These are phyloP conservation scores for Zygosaccharomyces gambellarensis DNA, from an alignment of 805 yeast genomes.

Conservation along the genomic window DNA sequence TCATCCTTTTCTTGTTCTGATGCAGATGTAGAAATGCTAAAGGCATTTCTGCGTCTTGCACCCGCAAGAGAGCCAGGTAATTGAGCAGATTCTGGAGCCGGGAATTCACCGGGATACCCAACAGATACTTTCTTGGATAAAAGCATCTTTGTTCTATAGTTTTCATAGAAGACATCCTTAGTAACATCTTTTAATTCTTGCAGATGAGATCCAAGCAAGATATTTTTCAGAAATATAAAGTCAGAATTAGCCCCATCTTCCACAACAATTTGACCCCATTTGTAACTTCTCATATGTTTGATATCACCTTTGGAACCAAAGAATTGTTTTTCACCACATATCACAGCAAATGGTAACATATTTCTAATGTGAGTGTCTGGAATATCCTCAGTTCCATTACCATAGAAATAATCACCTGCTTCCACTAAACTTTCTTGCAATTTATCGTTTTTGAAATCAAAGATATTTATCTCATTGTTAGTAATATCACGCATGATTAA, in stretches of 20 bases:
- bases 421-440: conserved; percentile 24
- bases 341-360: conserved; percentile 58
- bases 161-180: conserved; percentile 69
- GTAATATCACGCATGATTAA: conserved; percentile 53
- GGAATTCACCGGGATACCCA: not conserved
- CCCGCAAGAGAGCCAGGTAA: conserved; percentile 1
- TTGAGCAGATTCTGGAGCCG: not conserved
- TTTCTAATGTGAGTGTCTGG: conserved; percentile 38
- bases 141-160: conserved; percentile 68
- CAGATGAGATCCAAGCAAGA: conserved; percentile 71
- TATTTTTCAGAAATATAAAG: conserved; percentile 63
- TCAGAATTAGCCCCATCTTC: conserved; percentile 61
- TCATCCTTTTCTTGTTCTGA: conserved; percentile 1
- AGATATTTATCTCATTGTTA: conserved; percentile 56
- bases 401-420: conserved; percentile 26
- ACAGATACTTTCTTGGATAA: conserved; percentile 35
- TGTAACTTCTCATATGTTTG: conserved; percentile 51
- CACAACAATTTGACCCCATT: conserved; percentile 62
- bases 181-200: conserved; percentile 79
- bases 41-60: conserved; percentile 9
- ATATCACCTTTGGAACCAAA: conserved; percentile 29
- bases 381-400: conserved; percentile 25
- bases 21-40: conserved; percentile 3
- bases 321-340: conserved; percentile 47
- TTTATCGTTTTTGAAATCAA: conserved; percentile 65